phyloP scores from a whole-genome alignment of 352 stramenopile species.

The Phytophthora tubulina region DNA sequence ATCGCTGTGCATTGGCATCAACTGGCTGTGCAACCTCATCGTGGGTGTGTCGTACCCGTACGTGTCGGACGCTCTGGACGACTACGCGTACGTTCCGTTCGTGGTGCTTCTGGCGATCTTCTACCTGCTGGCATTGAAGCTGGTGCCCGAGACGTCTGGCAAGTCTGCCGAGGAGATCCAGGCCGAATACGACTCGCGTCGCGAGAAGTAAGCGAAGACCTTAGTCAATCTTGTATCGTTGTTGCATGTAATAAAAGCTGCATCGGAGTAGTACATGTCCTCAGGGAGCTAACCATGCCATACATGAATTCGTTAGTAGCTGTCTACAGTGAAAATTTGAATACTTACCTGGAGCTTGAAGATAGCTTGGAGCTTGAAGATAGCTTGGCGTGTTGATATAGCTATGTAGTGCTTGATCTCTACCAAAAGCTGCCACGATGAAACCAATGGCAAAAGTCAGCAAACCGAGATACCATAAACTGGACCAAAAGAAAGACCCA shows the following conservation, averaged over 20 bases:
- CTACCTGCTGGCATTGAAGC: slow-evolving; percentile 50
- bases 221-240: too few relatives aligned
- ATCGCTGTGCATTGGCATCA: slow-evolving; percentile 51
- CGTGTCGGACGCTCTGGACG: slow-evolving; percentile 53
- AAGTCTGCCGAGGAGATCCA: slow-evolving; percentile 75
- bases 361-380: too few relatives aligned
- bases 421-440: too few relatives aligned
- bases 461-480: background rate
- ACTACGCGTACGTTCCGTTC: slow-evolving; percentile 49
- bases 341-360: too few relatives aligned
- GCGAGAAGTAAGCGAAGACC: slow-evolving; percentile 25
- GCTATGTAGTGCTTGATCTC: too few relatives aligned
- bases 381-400: too few relatives aligned
- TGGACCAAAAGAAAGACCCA: background rate
- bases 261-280: slow-evolving; percentile 11
- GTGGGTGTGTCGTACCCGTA: slow-evolving; percentile 70
- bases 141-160: slow-evolving; percentile 69
- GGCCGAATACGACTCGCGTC: slow-evolving; percentile 44
- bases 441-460: background rate
- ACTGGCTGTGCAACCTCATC: slow-evolving; percentile 67
- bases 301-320: slow-evolving; percentile 7
- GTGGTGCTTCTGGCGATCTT: slow-evolving; percentile 59
- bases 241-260: background rate
- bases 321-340: background rate
- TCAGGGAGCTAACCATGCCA: slow-evolving; percentile 2